A percentile compares a stretch with the other conserved stretches of the same genome.
Evolutionary conservation across 2,329 filamentous ascomycete genomes (phyloP).

Genomic region (Tolypocladium cylindrosporum): DNA sequence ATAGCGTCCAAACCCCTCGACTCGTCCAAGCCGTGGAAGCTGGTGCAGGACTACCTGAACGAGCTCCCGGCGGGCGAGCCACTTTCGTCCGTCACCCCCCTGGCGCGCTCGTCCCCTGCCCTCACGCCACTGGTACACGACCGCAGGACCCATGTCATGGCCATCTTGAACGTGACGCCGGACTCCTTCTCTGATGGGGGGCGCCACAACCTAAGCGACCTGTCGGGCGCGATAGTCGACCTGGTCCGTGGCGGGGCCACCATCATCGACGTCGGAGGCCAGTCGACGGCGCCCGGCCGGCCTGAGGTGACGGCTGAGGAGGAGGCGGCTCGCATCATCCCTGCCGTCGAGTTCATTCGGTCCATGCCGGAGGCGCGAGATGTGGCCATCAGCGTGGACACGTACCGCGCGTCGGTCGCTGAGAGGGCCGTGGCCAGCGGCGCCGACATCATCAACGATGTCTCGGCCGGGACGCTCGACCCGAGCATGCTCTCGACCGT

Average conservation of each 20-base stretch:
- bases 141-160: constrained; percentile 73
- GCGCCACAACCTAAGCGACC: constrained; percentile 40
- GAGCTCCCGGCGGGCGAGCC: constrained; percentile 40
- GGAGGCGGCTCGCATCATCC: constrained; percentile 69
- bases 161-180: constrained; percentile 86
- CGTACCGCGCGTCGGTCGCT: constrained; percentile 79
- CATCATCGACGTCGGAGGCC: constrained; percentile 87
- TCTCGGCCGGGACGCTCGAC: constrained; percentile 75
- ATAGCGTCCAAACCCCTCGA: constrained; percentile 45
- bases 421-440: constrained; percentile 65
- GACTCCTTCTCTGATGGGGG: constrained; percentile 97
- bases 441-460: constrained; percentile 90
- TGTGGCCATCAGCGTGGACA: constrained; percentile 81
- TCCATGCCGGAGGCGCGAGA: constrained; percentile 49
- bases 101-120: constrained; percentile 34
- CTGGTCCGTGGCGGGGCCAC: constrained; percentile 64
- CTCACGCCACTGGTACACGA: constrained; percentile 49
- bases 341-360: constrained; percentile 66
- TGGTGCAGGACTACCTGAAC: constrained; percentile 51
- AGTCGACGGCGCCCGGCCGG: constrained; percentile 77
- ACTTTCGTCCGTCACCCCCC: constrained; percentile 49
- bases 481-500: constrained; percentile 72
- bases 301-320: constrained; percentile 59
- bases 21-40: constrained; percentile 45
- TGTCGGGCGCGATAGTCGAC: constrained; percentile 46